Evolutionary conservation across 2,329 filamentous ascomycete species (phyloP), one percentile per base, ranked within the genome.

Genomic region (Cladosporium sp.): DNA sequence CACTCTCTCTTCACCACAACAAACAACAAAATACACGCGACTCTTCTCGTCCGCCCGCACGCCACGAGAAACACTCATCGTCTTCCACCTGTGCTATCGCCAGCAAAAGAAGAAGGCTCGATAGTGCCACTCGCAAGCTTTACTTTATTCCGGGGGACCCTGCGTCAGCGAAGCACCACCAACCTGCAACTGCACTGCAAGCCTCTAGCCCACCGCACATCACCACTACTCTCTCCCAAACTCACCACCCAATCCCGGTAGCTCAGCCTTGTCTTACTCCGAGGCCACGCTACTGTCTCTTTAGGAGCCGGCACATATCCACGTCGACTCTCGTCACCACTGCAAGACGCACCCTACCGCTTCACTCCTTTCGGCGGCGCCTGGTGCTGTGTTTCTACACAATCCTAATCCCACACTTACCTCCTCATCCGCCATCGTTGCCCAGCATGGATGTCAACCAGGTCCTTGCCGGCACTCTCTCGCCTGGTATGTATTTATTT

Each of bases 391-490:
- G 54, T 36, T 39, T 49, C 14, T 30, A 30, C 43, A 30, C 43
- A 14, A 28, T 22, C 25, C 22, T 47, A 22, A 17, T 42, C 25
- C 49, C n/a, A 36, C 6, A 43, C 55, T 37, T 36, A 28, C 22
- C 37, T 22, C 30, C 8, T 34, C 30, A 34, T 12, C 22, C 25
- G 28, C 28, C 45, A 45, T 51, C 43, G 20, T 34, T 25, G 61
- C 62, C 65, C 67, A 91, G 85, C 81, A 92, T 95, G 89, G 91
- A 97, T 82, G 95, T 97, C 82, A 96, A 93, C 82, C 88, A 92
- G 81, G 93, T 99, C 82, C 89, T 99, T 82, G 87, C 91, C 79
- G 93, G 92, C 82, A 97, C 94, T 77, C 87, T 97, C 80, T 95
- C 92, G 74, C 84, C 92, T 74, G 93, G 94, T 97, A 81, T 76